phyloP scores from a whole-genome alignment of 345 rosid species.

The Aegle marmelos region DNA sequence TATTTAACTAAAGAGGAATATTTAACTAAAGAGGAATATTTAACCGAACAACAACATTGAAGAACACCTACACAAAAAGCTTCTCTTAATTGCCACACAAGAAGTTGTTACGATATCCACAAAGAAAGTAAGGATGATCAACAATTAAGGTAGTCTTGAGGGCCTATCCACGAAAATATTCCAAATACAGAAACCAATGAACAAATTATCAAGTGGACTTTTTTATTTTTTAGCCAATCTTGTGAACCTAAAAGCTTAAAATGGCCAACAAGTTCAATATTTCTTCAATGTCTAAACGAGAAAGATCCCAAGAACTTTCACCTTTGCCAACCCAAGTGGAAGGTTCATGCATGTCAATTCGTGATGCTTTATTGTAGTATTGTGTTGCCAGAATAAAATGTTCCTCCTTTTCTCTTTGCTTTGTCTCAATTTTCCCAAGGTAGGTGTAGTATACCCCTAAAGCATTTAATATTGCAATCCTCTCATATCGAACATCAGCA shows the following conservation, averaged over 20 bases:
- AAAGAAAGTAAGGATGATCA: background rate
- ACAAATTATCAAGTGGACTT: background rate
- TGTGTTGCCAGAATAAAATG: conserved; percentile 82
- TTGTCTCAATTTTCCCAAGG: conserved; percentile 90
- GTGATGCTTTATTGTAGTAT: conserved; percentile 85
- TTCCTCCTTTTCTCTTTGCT: conserved; percentile 85
- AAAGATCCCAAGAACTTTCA: conserved; percentile 16
- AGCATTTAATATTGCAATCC: conserved; percentile 95
- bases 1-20: background rate
- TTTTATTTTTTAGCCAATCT: background rate
- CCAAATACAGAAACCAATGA: conserved; percentile 1
- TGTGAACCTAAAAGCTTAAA: background rate
- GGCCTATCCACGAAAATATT: conserved; percentile 6
- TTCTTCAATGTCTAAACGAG: background rate
- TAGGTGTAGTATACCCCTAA: conserved; percentile 90
- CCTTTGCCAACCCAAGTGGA: conserved; percentile 99
- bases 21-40: background rate
- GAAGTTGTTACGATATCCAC: background rate
- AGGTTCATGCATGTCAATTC: conserved; percentile 98
- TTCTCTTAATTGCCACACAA: background rate
- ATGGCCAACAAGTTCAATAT: background rate
- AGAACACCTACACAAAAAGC: background rate
- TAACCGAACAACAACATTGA: background rate
- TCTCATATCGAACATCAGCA: conserved; percentile 92
- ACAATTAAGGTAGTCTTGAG: background rate